phyloP scores from a whole-genome alignment of 2,329 filamentous ascomycete genomes.

The Penicillium sp. region DNA sequence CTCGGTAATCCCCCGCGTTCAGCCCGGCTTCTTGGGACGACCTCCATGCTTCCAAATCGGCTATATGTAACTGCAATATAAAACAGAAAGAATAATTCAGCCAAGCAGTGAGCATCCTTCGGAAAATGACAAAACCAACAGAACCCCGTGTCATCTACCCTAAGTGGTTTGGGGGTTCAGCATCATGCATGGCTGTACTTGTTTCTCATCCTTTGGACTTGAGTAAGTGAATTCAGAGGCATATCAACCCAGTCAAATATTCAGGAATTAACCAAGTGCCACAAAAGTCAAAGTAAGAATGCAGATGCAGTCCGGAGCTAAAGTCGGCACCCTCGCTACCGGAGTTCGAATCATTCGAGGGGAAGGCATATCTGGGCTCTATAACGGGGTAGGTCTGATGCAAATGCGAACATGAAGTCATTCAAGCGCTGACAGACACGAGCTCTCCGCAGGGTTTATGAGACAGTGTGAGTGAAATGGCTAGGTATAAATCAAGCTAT shows the following conservation, averaged over 20 bases:
- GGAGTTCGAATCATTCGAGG: slow-evolving; percentile 18
- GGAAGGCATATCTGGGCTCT: slow-evolving; percentile 20
- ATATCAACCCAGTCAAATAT: background rate
- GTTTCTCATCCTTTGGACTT: slow-evolving; percentile 30
- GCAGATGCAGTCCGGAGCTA: slow-evolving; percentile 20
- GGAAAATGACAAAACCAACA: background rate
- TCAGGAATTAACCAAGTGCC: background rate
- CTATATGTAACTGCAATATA: slow-evolving; percentile 1
- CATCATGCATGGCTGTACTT: slow-evolving; percentile 30
- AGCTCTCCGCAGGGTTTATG: slow-evolving; percentile 27
- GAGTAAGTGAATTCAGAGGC: slow-evolving; percentile 11
- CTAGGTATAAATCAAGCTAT: background rate
- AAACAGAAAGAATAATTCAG: background rate
- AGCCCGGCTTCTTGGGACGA: background rate
- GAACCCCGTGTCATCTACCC: slow-evolving; percentile 11
- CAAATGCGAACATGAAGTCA: background rate
- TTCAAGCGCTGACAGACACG: background rate
- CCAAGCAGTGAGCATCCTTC: background rate
- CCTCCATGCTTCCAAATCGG: background rate
- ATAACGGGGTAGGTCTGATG: slow-evolving; percentile 19
- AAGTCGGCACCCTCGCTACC: slow-evolving; percentile 16
- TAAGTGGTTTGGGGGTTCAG: slow-evolving; percentile 26
- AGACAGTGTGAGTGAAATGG: slow-evolving; percentile 16
- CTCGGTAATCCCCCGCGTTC: background rate
- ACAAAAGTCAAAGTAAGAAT: slow-evolving; percentile 26